Conservation (phyloP, 1,284 basidiomycete genomes). For the Tilletia setariae region DNA sequence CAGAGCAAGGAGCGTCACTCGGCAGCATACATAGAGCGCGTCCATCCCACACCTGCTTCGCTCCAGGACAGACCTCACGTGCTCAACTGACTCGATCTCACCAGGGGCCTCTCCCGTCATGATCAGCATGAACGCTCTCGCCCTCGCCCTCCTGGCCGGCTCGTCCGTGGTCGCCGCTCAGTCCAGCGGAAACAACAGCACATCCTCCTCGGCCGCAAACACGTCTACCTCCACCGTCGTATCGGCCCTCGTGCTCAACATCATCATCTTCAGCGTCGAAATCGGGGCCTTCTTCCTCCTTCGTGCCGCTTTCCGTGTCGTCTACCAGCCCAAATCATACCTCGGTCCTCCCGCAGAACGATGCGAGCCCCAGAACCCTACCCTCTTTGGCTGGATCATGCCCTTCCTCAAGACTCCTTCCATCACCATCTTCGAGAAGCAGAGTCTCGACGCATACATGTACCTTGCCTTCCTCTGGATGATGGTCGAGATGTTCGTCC, state of each 20-base stretch:
- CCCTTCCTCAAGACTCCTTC: conserved; percentile 51
- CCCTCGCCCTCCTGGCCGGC: conserved; percentile 11
- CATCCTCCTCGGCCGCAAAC: conserved; percentile 14
- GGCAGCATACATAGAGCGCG: background rate
- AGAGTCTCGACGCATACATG: conserved; percentile 91
- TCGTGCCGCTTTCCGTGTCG: conserved; percentile 52
- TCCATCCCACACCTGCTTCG: background rate
- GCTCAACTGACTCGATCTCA: background rate
- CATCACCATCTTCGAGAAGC: conserved; percentile 57
- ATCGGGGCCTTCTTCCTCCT: conserved; percentile 53
- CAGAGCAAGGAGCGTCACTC: no score
- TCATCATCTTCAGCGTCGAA: conserved; percentile 47
- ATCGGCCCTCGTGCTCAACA: conserved; percentile 50
- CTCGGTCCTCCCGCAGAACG: conserved; percentile 44
- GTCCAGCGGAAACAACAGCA: background rate
- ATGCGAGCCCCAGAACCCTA: conserved; percentile 50
- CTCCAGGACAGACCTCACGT: background rate
- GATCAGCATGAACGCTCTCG: background rate
- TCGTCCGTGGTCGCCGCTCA: conserved; percentile 1
- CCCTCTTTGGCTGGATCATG: conserved; percentile 55
- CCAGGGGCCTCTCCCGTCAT: background rate
- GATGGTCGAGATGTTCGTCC: conserved; percentile 73
- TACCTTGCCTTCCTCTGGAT: conserved; percentile 81
- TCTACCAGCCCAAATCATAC: conserved; percentile 56
- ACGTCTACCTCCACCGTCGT: conserved; percentile 49